A percentile compares a stretch with the other conserved stretches of the same genome.
Evolutionary conservation across 2,329 filamentous ascomycete genomes (phyloP).

Genomic region (Trichoderma harzianum): DNA sequence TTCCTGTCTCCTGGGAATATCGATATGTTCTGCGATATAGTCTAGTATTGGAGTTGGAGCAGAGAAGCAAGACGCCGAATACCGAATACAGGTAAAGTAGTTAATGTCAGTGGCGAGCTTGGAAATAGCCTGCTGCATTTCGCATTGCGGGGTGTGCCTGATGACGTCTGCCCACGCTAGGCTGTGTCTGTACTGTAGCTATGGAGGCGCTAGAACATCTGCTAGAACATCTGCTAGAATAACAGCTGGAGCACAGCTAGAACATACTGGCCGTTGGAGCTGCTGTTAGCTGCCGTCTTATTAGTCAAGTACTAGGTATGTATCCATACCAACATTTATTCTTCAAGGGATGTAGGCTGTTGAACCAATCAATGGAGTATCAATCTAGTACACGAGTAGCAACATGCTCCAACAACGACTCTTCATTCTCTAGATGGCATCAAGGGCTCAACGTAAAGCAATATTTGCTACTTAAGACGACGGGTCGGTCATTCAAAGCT

Average conservation of each 20-base stretch:
- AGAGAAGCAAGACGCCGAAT: neutral
- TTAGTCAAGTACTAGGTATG: no score
- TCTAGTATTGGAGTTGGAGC: neutral
- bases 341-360: neutral
- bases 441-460: neutral
- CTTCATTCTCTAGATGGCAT: neutral
- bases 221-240: neutral
- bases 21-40: neutral
- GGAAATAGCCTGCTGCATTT: neutral
- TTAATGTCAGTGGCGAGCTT: neutral
- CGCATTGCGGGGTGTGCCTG: constrained; percentile 8
- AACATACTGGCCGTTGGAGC: neutral
- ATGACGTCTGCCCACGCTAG: constrained; percentile 8
- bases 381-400: neutral
- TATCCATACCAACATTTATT: neutral
- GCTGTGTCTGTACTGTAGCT: neutral
- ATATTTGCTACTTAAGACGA: neutral
- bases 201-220: neutral
- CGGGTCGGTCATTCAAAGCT: neutral
- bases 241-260: neutral
- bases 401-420: neutral
- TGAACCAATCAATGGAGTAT: neutral
- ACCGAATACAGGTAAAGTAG: neutral
- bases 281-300: neutral
- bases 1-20: neutral